Conservation (phyloP, 345 rosid species). For the Anacardium occidentale region DNA sequence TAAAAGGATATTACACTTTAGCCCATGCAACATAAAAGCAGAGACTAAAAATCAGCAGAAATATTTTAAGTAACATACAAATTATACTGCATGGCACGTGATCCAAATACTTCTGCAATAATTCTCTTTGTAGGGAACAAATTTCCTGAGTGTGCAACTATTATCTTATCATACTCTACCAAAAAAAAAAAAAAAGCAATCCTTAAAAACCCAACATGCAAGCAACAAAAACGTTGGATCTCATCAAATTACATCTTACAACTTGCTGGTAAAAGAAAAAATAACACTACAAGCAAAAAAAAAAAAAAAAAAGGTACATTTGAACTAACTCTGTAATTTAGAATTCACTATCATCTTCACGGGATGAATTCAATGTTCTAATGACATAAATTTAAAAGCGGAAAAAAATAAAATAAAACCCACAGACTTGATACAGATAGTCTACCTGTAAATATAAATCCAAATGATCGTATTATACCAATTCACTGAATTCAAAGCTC, state of each 20-base stretch:
- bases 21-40: neutral
- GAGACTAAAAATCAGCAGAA: neutral
- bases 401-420: constrained; percentile 1
- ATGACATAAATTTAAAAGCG: constrained; percentile 15
- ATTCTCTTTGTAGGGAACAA: neutral
- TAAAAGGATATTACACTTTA: neutral
- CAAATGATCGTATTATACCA: neutral
- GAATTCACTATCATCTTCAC: constrained; percentile 2
- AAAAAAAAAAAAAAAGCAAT: neutral
- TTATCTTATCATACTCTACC: neutral
- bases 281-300: neutral
- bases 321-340: constrained; percentile 5
- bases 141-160: too few species aligned
- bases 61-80: neutral
- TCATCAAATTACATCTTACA: neutral
- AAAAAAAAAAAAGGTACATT: constrained; percentile 1
- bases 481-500: constrained; percentile 57
- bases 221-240: neutral
- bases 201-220: neutral
- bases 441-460: constrained; percentile 10
- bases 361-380: constrained; percentile 17
- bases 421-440: constrained; percentile 17
- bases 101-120: constrained; percentile 2
- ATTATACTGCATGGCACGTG: neutral
- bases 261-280: neutral